A percentile compares a stretch with the other conserved stretches of the same genome.
Evolutionary conservation across 345 rosid species (phyloP).

Genomic region (Dipteronia sinensis): DNA sequence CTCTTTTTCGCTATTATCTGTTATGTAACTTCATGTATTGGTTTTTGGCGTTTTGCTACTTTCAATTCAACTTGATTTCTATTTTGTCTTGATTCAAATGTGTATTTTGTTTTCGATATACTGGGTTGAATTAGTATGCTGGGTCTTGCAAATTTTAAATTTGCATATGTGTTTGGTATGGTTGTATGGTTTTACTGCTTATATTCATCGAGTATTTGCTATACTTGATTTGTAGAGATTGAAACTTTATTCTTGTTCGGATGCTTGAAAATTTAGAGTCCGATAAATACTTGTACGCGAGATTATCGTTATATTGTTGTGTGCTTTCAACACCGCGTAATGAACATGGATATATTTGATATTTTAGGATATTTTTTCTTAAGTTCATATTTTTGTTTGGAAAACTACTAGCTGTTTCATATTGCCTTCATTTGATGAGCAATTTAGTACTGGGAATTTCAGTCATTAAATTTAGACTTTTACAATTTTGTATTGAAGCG

Average conservation of each 20-base stretch:
- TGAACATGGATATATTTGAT: background rate
- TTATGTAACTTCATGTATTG: background rate
- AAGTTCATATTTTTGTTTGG: background rate
- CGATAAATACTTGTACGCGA: background rate
- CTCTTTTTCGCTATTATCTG: background rate
- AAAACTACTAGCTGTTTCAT: background rate
- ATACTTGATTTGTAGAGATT: background rate
- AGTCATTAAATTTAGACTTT: background rate
- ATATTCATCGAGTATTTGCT: too few species aligned
- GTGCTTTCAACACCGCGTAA: background rate
- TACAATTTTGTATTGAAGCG: background rate
- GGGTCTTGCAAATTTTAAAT: background rate
- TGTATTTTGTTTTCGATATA: background rate
- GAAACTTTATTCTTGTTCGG: background rate
- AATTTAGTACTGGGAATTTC: background rate
- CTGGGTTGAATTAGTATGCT: background rate
- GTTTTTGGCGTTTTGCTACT: background rate
- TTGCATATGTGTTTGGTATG: background rate
- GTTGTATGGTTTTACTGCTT: background rate
- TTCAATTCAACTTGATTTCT: background rate
- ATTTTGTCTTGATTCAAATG: background rate
- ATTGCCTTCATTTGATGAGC: background rate
- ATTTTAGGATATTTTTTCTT: background rate
- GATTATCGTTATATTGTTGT: background rate
- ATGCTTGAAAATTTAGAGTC: background rate